Evolutionary conservation across 148 eudicot genomes (phyloP).

Genomic region (Vaccinium vitisidaea): DNA sequence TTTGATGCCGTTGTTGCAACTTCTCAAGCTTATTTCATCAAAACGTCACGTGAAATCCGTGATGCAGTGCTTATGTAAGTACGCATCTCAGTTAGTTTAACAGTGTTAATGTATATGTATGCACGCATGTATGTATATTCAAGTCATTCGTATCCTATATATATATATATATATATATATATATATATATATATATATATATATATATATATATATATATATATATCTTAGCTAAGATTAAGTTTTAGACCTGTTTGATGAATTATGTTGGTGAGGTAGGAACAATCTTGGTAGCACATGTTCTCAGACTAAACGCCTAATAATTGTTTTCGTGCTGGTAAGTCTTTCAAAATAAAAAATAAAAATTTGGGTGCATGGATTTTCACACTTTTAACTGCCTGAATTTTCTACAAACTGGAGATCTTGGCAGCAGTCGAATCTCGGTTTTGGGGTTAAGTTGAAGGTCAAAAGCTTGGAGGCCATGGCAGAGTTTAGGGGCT

Average conservation of each 20-base stretch:
- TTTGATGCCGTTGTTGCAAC: background rate
- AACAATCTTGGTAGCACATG: background rate
- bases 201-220: too few species aligned
- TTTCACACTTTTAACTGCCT: too few species aligned
- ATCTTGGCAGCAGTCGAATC: too few species aligned
- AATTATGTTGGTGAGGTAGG: background rate
- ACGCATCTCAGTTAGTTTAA: background rate
- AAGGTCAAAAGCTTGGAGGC: too few species aligned
- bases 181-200: too few species aligned
- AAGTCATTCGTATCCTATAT: background rate
- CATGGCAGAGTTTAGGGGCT: too few species aligned
- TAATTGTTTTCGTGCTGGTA: background rate
- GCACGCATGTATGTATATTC: background rate
- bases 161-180: too few species aligned
- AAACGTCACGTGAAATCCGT: background rate
- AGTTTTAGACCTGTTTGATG: background rate
- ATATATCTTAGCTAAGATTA: too few species aligned
- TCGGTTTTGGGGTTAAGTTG: too few species aligned
- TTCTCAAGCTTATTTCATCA: background rate
- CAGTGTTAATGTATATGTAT: background rate
- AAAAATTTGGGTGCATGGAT: too few species aligned
- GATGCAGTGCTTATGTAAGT: background rate
- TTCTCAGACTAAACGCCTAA: background rate
- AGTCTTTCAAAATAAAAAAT: background rate
- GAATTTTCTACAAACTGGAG: too few species aligned